Percentiles rank a stretch among this genome's conserved stretches.
Conservation (phyloP, 2,329 filamentous ascomycete genomes). For the Alternaria gansuensis region DNA sequence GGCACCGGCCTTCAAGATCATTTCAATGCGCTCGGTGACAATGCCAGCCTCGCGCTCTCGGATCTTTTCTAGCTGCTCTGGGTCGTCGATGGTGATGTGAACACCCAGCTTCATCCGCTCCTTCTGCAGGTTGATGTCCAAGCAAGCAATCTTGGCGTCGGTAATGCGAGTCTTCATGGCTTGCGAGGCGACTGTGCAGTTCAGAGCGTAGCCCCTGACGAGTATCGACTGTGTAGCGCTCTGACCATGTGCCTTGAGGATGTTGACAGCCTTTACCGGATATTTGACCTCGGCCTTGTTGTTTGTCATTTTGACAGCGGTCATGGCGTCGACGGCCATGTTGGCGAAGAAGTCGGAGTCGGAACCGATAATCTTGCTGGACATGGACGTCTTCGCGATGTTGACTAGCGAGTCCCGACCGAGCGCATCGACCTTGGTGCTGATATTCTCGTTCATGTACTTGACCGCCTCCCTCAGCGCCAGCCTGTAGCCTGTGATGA, state of each 20-base stretch:
- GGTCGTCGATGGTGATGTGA: conserved; percentile 97
- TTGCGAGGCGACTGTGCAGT: conserved; percentile 98
- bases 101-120: conserved; percentile 99
- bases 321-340: conserved; percentile 97
- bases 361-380: conserved; percentile 95
- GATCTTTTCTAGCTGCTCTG: conserved; percentile 96
- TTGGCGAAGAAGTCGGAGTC: conserved; percentile 97
- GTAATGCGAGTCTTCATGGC: conserved; percentile 93
- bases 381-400: conserved; percentile 99
- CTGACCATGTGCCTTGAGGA: conserved; percentile 98
- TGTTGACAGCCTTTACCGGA: conserved; percentile 98
- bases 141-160: conserved; percentile 94
- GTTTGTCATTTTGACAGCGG: conserved; percentile 91
- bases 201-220: conserved; percentile 95
- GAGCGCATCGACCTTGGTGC: conserved; percentile 91
- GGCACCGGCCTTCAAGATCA: conserved; percentile 96
- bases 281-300: conserved; percentile 92
- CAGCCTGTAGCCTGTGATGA: conserved; percentile 97
- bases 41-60: conserved; percentile 91
- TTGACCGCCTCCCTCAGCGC: conserved; percentile 95
- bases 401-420: conserved; percentile 89
- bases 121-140: conserved; percentile 99
- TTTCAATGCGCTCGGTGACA: conserved; percentile 90
- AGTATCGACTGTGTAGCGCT: conserved; percentile 85
- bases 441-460: conserved; percentile 99